phyloP scores from a whole-genome alignment of 129 eudicot species.

The Calendula officinalis region DNA sequence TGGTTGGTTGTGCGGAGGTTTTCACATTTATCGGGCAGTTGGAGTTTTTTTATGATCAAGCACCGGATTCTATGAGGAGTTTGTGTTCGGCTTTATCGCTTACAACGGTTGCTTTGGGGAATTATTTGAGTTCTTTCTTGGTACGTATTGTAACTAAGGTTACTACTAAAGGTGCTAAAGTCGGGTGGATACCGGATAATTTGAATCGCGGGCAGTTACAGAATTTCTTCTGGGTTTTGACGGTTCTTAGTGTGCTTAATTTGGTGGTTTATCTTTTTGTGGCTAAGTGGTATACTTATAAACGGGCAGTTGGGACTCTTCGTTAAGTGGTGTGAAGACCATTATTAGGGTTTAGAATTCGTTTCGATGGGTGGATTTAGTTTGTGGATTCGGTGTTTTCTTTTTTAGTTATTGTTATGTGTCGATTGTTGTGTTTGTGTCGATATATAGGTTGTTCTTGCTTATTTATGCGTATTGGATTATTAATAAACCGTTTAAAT shows the following conservation, averaged over 20 bases:
- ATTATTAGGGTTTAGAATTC: too few species aligned
- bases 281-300: slow-evolving; percentile 60
- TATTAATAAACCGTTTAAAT: too few species aligned
- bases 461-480: too few species aligned
- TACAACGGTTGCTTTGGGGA: slow-evolving; percentile 52
- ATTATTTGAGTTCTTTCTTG: slow-evolving; percentile 59
- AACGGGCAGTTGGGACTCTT: slow-evolving; percentile 43
- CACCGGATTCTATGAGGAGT: slow-evolving; percentile 81
- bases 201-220: slow-evolving; percentile 59
- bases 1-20: slow-evolving; percentile 69
- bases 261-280: slow-evolving; percentile 46
- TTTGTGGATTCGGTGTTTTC: too few species aligned
- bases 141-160: slow-evolving; percentile 50
- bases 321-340: too few species aligned
- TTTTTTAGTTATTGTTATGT: too few species aligned
- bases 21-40: slow-evolving; percentile 56
- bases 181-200: slow-evolving; percentile 79
- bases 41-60: slow-evolving; percentile 76
- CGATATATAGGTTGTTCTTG: too few species aligned
- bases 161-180: slow-evolving; percentile 49
- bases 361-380: too few species aligned
- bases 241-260: slow-evolving; percentile 52
- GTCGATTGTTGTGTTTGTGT: too few species aligned
- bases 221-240: slow-evolving; percentile 73
- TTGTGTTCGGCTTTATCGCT: slow-evolving; percentile 69